Evolutionary conservation across 805 yeast species (phyloP).

Genomic region (Starmerella roubikii): DNA sequence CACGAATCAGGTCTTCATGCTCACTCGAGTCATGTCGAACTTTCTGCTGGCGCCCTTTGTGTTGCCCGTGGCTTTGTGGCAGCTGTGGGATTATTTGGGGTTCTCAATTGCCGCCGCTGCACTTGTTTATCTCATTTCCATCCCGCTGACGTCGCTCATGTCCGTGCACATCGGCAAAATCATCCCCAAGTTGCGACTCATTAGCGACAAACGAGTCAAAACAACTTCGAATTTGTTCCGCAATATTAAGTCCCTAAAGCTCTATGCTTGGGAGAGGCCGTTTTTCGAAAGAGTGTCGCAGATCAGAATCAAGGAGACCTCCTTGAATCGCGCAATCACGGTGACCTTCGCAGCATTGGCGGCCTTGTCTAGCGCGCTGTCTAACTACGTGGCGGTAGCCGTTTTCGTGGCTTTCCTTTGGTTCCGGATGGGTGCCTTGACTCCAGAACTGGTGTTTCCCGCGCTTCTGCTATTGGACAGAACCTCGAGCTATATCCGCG

Average conservation of each 20-base stretch:
- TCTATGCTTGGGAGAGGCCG: conserved; percentile 78
- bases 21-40: conserved; percentile 63
- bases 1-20: conserved; percentile 47
- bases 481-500: conserved; percentile 26
- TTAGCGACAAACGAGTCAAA: conserved; percentile 65
- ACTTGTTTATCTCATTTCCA: conserved; percentile 50
- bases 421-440: conserved; percentile 47
- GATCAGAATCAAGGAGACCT: background rate
- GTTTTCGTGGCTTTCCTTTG: conserved; percentile 71
- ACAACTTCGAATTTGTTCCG: conserved; percentile 76
- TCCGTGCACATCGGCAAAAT: conserved; percentile 29
- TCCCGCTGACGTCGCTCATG: conserved; percentile 55
- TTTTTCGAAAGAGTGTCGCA: conserved; percentile 39
- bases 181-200: conserved; percentile 78
- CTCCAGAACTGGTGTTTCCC: conserved; percentile 74
- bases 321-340: background rate
- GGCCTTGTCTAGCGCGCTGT: conserved; percentile 57
- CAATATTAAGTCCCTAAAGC: conserved; percentile 76
- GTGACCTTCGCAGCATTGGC: conserved; percentile 35
- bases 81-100: conserved; percentile 65
- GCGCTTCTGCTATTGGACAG: conserved; percentile 47
- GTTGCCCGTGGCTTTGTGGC: conserved; percentile 59
- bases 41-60: conserved; percentile 94
- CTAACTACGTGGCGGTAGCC: conserved; percentile 69
- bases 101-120: conserved; percentile 90